Base-by-base conservation (phyloP, 1,284 basidiomycete species). In the Malassezia caprae region DNA sequence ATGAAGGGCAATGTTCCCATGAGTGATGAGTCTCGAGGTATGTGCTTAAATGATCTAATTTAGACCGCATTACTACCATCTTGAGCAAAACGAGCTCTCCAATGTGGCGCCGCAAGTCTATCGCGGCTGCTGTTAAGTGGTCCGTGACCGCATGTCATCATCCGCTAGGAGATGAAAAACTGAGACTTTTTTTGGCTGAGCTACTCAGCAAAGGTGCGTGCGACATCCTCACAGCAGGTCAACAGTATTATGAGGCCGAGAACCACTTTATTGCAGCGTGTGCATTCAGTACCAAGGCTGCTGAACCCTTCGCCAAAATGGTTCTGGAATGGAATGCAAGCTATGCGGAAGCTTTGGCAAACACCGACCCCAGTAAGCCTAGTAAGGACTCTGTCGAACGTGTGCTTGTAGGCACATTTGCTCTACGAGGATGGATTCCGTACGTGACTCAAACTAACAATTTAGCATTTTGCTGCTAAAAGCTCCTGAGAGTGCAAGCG, bases 101-200 rank as follows among this genome's bases (percentile, higher is more conserved):
- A 35, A 72, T 70, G 28, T 74, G 72, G 72, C 42, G 72, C 8
- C 69, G 72, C 27, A 73, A 73, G 52, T 44, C 72, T 8, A 53
- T 69, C 17, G 62, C 66, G 51, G 69, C 70, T 1, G 67, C 71
- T 10, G 59, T 72, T 44, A 71, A 68, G 53, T 72, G 72, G 72
- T 57, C 62, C 11, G 34, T 55, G 32, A 58, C 62, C 26, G 58
- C 63, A 2, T 52, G 55, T 8, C 46, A 49, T 1, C 51, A 59
- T n/a, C 45, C 64, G 2, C 56, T 62, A 5, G 72, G 72, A 6
- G 70, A 73, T 49, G 58, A 63, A 1, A 46, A 60, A 49, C 48
- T 74, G 27, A 56, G 67, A 11, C 51, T 72, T 19, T 64, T 55
- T 27, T 54, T 70, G 10, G 70, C 62, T 2, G 63, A 74, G 44